These are phyloP conservation scores for Pyrenula aspistea DNA, from an alignment of 495 filamentous ascomycete species.

Conservation along the genomic window DNA sequence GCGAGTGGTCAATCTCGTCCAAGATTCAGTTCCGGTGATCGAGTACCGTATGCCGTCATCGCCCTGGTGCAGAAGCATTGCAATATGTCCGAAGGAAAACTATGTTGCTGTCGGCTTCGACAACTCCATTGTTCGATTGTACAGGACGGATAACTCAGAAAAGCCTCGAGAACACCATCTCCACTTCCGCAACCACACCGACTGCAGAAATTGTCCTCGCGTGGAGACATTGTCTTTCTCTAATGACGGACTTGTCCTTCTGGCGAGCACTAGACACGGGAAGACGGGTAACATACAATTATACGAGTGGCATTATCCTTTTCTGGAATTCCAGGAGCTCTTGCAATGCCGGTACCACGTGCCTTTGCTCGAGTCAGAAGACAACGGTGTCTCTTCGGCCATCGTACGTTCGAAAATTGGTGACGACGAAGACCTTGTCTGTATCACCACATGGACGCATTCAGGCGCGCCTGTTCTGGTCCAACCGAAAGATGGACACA, in stretches of 20 bases:
- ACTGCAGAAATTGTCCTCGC: conserved; percentile 18
- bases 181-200: conserved; percentile 12
- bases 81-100: conserved; percentile 19
- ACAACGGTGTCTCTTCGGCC: conserved; percentile 19
- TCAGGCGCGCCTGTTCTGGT: conserved; percentile 21
- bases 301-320: conserved; percentile 20
- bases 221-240: conserved; percentile 24
- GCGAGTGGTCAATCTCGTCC: conserved; percentile 19
- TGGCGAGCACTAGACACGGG: conserved; percentile 17
- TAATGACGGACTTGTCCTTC: conserved; percentile 18
- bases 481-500: conserved; percentile 21
- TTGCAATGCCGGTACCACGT: conserved; percentile 19
- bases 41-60: conserved; percentile 24
- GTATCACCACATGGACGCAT: conserved; percentile 25
- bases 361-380: conserved; percentile 22
- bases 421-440: conserved; percentile 17
- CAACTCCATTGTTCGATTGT: conserved; percentile 21
- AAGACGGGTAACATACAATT: conserved; percentile 20
- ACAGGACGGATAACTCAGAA: conserved; percentile 15
- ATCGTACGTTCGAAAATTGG: conserved; percentile 14
- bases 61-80: conserved; percentile 21
- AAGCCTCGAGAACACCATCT: conserved; percentile 21
- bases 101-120: conserved; percentile 24
- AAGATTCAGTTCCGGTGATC: conserved; percentile 8
- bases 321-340: conserved; percentile 18